These are phyloP conservation scores for Solanum paucissectum DNA, from an alignment of 257 asterid species.

Conservation along the genomic window DNA sequence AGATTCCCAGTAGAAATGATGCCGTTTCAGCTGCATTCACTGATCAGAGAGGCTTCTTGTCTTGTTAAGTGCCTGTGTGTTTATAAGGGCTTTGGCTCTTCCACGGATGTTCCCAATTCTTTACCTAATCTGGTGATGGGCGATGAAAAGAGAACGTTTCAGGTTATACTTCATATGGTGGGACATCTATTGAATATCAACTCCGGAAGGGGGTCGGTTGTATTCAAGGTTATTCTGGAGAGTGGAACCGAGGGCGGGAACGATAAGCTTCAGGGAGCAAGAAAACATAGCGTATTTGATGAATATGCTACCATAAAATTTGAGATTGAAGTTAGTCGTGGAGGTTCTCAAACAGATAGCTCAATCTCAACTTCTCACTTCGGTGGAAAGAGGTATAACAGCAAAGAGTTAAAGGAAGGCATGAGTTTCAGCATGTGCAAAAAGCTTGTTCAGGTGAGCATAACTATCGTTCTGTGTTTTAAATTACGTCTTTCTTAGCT, in stretches of 20 bases:
- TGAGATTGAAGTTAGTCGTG: conserved; percentile 20
- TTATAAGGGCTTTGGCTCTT: conserved; percentile 20
- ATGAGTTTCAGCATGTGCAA: conserved; percentile 37
- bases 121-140: conserved; percentile 34
- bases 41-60: conserved; percentile 32
- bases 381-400: conserved; percentile 16
- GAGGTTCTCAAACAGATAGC: conserved; percentile 14
- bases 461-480: neutral
- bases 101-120: conserved; percentile 15
- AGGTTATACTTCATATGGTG: conserved; percentile 35
- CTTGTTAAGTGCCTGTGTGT: conserved; percentile 24
- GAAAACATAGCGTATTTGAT: conserved; percentile 18
- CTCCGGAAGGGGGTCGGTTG: conserved; percentile 14
- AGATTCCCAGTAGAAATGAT: conserved; percentile 20
- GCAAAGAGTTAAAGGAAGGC: conserved; percentile 28
- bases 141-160: conserved; percentile 35
- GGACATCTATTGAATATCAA: conserved; percentile 27
- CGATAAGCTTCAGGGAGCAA: conserved; percentile 15
- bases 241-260: conserved; percentile 12
- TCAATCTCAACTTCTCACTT: conserved; percentile 9
- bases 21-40: conserved; percentile 24
- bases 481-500: neutral
- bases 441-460: conserved; percentile 29
- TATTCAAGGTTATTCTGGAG: conserved; percentile 23
- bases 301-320: conserved; percentile 19